Percentiles rank a stretch among this genome's conserved stretches.
phyloP scores from a whole-genome alignment of 108 stramenopile species.

The Mediolabrus comicus region DNA sequence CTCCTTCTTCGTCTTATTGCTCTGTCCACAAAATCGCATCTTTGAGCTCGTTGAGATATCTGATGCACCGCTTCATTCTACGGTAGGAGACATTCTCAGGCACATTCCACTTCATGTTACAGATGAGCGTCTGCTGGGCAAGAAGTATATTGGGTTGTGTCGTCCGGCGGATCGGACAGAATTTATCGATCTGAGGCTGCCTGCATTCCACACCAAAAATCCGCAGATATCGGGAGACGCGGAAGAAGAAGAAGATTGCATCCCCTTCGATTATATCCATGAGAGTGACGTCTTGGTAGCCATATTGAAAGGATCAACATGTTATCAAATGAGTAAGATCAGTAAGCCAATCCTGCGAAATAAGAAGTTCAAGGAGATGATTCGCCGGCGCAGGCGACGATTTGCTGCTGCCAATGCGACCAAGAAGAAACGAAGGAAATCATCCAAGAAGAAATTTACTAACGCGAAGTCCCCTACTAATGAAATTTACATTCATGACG shows the following conservation, averaged over 20 bases:
- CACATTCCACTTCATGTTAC: constrained; percentile 20
- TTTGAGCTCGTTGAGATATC: constrained; percentile 40
- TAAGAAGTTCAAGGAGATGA: constrained; percentile 40
- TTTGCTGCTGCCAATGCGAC: background rate
- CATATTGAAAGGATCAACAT: constrained; percentile 27
- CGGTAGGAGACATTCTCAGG: constrained; percentile 24
- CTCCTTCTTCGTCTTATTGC: constrained; percentile 34
- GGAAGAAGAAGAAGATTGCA: background rate
- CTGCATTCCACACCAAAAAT: too few species aligned
- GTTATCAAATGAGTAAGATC: constrained; percentile 40
- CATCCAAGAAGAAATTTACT: background rate
- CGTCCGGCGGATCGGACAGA: constrained; percentile 33
- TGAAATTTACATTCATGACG: background rate
- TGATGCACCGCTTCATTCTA: constrained; percentile 9
- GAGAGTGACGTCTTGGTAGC: constrained; percentile 42
- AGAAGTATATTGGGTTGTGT: constrained; percentile 30
- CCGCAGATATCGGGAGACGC: background rate
- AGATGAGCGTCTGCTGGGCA: constrained; percentile 20
- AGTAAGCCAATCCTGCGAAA: constrained; percentile 45
- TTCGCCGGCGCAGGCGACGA: constrained; percentile 16
- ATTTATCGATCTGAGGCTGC: constrained; percentile 9
- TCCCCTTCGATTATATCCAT: constrained; percentile 11
- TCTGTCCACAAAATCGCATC: constrained; percentile 34
- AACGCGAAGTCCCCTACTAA: background rate
- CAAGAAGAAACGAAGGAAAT: background rate